Evolutionary conservation across 371 early-diverging fungal species (phyloP).

Genomic region (Mortierella sp.): DNA sequence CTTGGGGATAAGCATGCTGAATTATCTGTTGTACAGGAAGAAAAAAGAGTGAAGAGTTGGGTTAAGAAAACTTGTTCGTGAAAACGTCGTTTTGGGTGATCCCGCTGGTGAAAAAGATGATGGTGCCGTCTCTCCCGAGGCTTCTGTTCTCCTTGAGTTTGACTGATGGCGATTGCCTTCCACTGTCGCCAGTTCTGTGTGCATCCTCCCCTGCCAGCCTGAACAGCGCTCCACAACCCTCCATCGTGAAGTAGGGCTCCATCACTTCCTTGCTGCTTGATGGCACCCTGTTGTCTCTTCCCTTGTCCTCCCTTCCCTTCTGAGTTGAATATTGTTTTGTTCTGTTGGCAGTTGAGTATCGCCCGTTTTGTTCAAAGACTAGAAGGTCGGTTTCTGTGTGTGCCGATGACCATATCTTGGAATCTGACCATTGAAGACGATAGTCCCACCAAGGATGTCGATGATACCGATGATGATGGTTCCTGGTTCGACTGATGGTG

Average conservation of each 20-base stretch:
- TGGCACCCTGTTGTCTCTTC: background rate
- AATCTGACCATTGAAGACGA: background rate
- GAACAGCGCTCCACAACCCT: background rate
- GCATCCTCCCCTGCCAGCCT: background rate
- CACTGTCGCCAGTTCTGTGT: background rate
- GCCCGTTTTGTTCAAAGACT: background rate
- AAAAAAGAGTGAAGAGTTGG: slow-evolving; percentile 6
- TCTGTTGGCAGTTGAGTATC: background rate
- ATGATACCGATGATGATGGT: background rate
- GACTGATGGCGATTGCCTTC: background rate
- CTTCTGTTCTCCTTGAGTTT: background rate
- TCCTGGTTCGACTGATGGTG: background rate
- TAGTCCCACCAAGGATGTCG: background rate
- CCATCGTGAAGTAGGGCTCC: background rate
- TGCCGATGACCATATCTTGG: background rate
- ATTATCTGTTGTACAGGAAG: slow-evolving; percentile 41
- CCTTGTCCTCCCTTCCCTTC: background rate
- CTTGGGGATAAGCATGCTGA: slow-evolving; percentile 96
- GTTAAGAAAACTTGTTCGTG: background rate
- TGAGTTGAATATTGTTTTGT: background rate
- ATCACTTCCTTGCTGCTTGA: background rate
- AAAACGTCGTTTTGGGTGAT: background rate
- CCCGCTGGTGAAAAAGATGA: background rate
- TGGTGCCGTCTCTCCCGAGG: background rate
- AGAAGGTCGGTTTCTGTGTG: background rate